Conservation (phyloP, 257 asterid species). For the Echites panduratus region DNA sequence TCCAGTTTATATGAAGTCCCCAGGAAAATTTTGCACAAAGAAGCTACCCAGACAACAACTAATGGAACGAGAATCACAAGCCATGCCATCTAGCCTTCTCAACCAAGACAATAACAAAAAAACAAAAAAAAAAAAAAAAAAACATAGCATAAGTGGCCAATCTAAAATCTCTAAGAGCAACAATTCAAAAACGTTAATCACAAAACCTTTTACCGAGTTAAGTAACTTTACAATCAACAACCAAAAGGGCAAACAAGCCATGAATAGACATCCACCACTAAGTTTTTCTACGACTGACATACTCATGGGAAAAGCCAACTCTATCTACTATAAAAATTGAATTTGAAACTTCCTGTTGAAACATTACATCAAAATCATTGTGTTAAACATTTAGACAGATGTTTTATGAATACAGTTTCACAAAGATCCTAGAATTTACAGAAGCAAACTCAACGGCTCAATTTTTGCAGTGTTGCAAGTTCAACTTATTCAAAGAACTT, state of each 20-base stretch:
- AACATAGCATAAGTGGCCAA: neutral
- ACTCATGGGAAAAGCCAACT: neutral
- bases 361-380: neutral
- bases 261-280: neutral
- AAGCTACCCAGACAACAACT: conserved; percentile 8
- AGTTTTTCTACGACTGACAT: neutral
- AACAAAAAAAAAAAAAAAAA: too few relatives aligned
- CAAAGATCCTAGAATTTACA: neutral
- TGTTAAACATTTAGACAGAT: neutral
- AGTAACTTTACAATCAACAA: neutral
- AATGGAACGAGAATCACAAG: neutral
- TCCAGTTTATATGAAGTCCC: neutral
- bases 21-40: conserved; percentile 8
- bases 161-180: neutral
- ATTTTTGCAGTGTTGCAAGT: neutral
- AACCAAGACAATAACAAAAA: neutral
- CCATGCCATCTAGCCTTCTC: conserved; percentile 11
- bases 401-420: neutral
- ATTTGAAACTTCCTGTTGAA: neutral
- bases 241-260: neutral
- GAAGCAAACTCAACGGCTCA: neutral
- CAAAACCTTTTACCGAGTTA: neutral
- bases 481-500: neutral
- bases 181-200: neutral
- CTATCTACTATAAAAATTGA: neutral